These are phyloP conservation scores for Podila epigama DNA, from an alignment of 192 early-diverging fungal genomes.

Conservation along the genomic window DNA sequence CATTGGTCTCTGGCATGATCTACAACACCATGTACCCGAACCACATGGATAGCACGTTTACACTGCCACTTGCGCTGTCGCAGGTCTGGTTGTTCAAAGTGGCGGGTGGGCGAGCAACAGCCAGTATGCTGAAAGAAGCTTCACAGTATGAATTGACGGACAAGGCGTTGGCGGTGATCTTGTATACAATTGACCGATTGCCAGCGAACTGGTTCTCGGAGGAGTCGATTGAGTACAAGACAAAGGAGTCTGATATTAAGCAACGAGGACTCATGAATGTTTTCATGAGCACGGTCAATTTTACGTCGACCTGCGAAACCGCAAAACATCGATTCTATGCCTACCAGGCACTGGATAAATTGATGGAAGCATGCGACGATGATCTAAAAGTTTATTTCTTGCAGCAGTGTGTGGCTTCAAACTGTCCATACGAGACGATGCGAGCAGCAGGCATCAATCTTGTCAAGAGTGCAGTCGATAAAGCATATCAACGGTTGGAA, in stretches of 20 bases:
- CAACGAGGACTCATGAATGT: constrained; percentile 37
- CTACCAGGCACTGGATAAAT: constrained; percentile 40
- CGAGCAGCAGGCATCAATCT: constrained; percentile 53
- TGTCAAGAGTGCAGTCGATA: constrained; percentile 52
- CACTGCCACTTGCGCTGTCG: constrained; percentile 29
- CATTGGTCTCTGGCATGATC: constrained; percentile 34
- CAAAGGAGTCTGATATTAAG: constrained; percentile 20
- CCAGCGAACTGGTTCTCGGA: constrained; percentile 26
- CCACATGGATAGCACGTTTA: constrained; percentile 11
- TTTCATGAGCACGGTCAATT: constrained; percentile 48
- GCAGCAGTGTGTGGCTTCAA: constrained; percentile 42
- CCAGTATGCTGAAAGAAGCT: constrained; percentile 26
- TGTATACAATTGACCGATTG: constrained; percentile 35
- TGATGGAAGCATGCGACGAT: constrained; percentile 48
- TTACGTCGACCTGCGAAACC: constrained; percentile 51
- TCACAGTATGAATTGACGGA: constrained; percentile 38
- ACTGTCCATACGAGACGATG: constrained; percentile 58
- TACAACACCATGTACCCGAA: constrained; percentile 16
- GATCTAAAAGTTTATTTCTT: constrained; percentile 51
- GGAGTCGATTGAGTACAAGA: constrained; percentile 27
- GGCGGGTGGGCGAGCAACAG: constrained; percentile 38
- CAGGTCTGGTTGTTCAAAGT: constrained; percentile 37
- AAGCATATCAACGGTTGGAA: constrained; percentile 30
- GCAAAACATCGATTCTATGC: constrained; percentile 51
- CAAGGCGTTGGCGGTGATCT: constrained; percentile 26